phyloP scores from a whole-genome alignment of 495 filamentous ascomycete species.

The Neohortaea acidophila region DNA sequence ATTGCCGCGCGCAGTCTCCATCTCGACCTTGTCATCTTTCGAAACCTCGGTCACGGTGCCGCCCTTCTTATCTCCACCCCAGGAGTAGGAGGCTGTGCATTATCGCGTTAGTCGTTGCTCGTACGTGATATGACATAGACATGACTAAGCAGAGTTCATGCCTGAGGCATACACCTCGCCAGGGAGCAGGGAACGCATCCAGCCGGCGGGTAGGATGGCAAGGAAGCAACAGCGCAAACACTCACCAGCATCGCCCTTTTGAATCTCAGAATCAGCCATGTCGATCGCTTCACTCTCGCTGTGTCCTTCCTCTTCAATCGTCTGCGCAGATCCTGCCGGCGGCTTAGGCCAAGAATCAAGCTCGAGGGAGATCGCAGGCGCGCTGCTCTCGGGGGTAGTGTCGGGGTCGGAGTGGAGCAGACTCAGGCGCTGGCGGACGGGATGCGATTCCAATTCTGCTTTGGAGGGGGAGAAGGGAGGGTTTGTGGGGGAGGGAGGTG shows the following conservation, averaged over 20 bases:
- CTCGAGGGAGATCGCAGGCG: too few relatives aligned
- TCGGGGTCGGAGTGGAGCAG: neutral
- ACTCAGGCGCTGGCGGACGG: constrained; percentile 2
- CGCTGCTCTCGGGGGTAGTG: too few relatives aligned
- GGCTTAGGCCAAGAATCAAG: too few relatives aligned
- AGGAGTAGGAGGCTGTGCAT: constrained; percentile 42
- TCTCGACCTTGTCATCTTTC: constrained; percentile 39
- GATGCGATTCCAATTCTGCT: constrained; percentile 6
- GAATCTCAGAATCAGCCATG: constrained; percentile 27
- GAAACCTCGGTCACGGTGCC: constrained; percentile 45
- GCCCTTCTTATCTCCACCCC: constrained; percentile 35
- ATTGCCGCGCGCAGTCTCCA: constrained; percentile 45
- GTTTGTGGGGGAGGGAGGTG: neutral
- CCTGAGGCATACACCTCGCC: neutral
- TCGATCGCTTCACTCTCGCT: neutral
- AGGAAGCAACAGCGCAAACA: neutral
- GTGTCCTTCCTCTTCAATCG: too few relatives aligned
- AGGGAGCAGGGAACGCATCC: neutral
- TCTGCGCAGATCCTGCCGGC: too few relatives aligned
- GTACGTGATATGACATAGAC: too few relatives aligned
- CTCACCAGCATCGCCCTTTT: constrained; percentile 34
- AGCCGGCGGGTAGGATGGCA: neutral
- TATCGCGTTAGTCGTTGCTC: constrained; percentile 5
- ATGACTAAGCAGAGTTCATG: constrained; percentile 1
- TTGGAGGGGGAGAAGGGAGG: constrained; percentile 4